Evolutionary conservation across 2,329 filamentous ascomycete genomes (phyloP).

Genomic region (Delphinella strobiligena): DNA sequence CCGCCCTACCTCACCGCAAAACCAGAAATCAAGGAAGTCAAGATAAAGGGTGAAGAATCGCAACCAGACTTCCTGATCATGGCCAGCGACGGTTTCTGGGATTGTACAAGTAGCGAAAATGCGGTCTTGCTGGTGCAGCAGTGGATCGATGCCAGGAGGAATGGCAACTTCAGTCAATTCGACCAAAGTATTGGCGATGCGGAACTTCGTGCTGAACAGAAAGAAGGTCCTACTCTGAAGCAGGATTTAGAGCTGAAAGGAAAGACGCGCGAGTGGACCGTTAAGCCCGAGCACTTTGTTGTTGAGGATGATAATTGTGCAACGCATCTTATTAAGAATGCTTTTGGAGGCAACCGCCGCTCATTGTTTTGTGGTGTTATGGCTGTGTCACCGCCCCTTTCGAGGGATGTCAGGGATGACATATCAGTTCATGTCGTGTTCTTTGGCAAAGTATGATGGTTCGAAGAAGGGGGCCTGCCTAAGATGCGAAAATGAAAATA

Average conservation of each 20-base stretch:
- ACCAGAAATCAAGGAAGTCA: constrained; percentile 49
- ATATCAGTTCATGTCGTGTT: constrained; percentile 42
- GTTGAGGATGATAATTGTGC: constrained; percentile 42
- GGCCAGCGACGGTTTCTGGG: constrained; percentile 54
- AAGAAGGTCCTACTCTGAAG: constrained; percentile 12
- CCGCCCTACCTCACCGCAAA: constrained; percentile 59
- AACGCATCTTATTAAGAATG: constrained; percentile 40
- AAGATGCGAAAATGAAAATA: too few species aligned
- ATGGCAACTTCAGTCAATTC: not conserved
- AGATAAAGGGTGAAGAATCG: constrained; percentile 28
- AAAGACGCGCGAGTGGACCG: constrained; percentile 29
- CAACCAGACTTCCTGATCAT: constrained; percentile 49
- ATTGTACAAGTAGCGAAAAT: constrained; percentile 18
- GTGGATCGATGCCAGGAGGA: constrained; percentile 38
- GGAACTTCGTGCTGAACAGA: constrained; percentile 7
- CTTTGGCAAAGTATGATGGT: constrained; percentile 22
- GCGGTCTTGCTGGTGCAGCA: constrained; percentile 32
- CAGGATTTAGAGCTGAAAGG: constrained; percentile 22
- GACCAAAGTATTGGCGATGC: constrained; percentile 4
- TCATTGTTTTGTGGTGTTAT: constrained; percentile 28
- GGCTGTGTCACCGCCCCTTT: constrained; percentile 21
- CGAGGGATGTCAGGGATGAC: constrained; percentile 35
- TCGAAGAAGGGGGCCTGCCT: too few species aligned
- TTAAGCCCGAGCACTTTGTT: constrained; percentile 31
- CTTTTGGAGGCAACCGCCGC: constrained; percentile 36